Conservation (phyloP, 2,329 filamentous ascomycete genomes). For the Arachnopeziza araneosa region DNA sequence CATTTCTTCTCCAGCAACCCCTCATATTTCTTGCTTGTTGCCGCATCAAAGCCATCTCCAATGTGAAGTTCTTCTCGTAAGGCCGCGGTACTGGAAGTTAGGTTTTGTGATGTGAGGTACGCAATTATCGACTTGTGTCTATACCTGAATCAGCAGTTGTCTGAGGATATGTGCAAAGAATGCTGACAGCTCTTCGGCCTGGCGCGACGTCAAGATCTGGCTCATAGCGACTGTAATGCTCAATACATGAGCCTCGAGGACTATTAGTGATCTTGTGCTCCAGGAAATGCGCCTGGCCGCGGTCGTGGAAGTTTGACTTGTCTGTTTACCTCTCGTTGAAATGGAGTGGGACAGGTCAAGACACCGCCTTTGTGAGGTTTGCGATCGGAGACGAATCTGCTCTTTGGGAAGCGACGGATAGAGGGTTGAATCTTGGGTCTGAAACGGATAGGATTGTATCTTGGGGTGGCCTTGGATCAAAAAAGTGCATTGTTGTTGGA, state of each 20-base stretch:
- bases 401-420: background rate
- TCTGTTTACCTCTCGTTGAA: background rate
- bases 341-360: background rate
- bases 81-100: constrained; percentile 62
- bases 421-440: background rate
- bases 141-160: constrained; percentile 24
- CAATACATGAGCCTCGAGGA: constrained; percentile 24
- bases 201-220: constrained; percentile 68
- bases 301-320: background rate
- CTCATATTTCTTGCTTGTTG: constrained; percentile 90
- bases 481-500: background rate
- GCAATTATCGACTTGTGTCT: constrained; percentile 93
- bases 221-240: constrained; percentile 50
- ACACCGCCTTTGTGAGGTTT: background rate
- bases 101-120: constrained; percentile 71
- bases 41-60: constrained; percentile 64
- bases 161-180: constrained; percentile 1
- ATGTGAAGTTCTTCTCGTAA: constrained; percentile 74
- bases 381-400: background rate
- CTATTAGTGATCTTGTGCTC: constrained; percentile 10
- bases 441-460: background rate
- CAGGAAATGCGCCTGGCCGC: constrained; percentile 21
- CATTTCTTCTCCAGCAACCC: constrained; percentile 95
- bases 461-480: background rate
- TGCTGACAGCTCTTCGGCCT: constrained; percentile 83